phyloP scores from a whole-genome alignment of 2,329 filamentous ascomycete species.

The Colletotrichum limetticola region DNA sequence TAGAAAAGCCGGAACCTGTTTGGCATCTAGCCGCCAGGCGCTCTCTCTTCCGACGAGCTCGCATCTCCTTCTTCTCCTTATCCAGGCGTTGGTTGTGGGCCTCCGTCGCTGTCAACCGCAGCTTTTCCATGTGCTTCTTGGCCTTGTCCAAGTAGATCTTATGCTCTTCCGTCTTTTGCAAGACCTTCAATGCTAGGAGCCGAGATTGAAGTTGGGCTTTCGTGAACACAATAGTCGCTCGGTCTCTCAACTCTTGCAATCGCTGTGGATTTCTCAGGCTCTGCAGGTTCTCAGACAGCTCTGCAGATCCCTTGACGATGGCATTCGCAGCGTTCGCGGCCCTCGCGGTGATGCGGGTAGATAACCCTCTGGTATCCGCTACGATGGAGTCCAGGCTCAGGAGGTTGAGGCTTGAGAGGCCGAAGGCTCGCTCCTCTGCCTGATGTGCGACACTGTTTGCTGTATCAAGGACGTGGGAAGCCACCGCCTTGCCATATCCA shows the following conservation, averaged over 20 bases:
- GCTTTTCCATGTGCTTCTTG: constrained; percentile 43
- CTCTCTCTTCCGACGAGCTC: constrained; percentile 41
- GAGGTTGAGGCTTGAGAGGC: constrained; percentile 7
- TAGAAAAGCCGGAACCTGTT: constrained; percentile 31
- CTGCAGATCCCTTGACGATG: constrained; percentile 22
- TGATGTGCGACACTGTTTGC: constrained; percentile 45
- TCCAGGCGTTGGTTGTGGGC: constrained; percentile 42
- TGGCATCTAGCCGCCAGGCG: constrained; percentile 37
- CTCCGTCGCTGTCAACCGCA: constrained; percentile 40
- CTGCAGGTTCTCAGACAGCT: constrained; percentile 37
- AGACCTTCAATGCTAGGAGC: constrained; percentile 66
- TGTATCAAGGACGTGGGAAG: constrained; percentile 52
- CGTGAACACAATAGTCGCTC: constrained; percentile 57
- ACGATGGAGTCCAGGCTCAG: not conserved
- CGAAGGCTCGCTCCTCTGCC: constrained; percentile 39
- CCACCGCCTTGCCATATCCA: constrained; percentile 55
- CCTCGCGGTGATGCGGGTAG: constrained; percentile 15
- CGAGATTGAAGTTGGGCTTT: constrained; percentile 66
- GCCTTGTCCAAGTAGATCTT: constrained; percentile 57
- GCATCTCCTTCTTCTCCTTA: constrained; percentile 42
- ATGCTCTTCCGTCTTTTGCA: constrained; percentile 59
- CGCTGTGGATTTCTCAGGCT: constrained; percentile 46
- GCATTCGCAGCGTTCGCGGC: constrained; percentile 6
- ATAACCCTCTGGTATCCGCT: constrained; percentile 14
- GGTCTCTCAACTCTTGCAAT: constrained; percentile 48